These are phyloP conservation scores for Aegilops umbellulata DNA, from an alignment of 176 grass and related monocot genomes.

Conservation along the genomic window DNA sequence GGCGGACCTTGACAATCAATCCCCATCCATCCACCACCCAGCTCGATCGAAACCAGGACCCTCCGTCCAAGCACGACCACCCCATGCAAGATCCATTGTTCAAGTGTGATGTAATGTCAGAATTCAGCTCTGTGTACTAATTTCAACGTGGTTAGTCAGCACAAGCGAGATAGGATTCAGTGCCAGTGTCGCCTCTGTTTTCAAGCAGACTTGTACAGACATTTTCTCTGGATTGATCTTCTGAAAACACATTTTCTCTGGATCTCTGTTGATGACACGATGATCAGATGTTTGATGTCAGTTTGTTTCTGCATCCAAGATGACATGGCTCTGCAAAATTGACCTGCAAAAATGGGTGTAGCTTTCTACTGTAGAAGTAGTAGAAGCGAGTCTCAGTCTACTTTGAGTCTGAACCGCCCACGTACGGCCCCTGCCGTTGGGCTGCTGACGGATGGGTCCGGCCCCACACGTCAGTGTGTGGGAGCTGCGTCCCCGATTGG, in stretches of 20 bases:
- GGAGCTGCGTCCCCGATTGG: no score
- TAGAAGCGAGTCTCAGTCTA: background rate
- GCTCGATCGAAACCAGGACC: background rate
- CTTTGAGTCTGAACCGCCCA: no score
- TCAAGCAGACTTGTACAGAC: background rate
- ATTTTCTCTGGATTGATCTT: background rate
- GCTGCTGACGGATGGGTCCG: no score
- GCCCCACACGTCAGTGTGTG: no score
- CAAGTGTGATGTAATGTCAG: background rate
- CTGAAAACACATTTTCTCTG: background rate
- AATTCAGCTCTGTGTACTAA: background rate
- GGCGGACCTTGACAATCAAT: constrained; percentile 62
- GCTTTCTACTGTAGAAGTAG: background rate
- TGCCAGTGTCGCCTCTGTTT: background rate
- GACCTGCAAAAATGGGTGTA: background rate
- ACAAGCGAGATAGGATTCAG: background rate
- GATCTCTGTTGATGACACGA: background rate
- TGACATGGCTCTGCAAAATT: background rate
- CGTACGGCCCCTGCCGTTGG: no score
- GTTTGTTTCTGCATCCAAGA: background rate
- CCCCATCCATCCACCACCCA: background rate
- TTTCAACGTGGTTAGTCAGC: background rate
- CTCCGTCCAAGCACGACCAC: background rate
- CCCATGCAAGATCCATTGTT: background rate
- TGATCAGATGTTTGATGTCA: background rate